A percentile compares a stretch with the other conserved stretches of the same genome.
Evolutionary conservation across 169 alveolate genomes (phyloP).

Genomic region (Cryptosporidium baileyi): DNA sequence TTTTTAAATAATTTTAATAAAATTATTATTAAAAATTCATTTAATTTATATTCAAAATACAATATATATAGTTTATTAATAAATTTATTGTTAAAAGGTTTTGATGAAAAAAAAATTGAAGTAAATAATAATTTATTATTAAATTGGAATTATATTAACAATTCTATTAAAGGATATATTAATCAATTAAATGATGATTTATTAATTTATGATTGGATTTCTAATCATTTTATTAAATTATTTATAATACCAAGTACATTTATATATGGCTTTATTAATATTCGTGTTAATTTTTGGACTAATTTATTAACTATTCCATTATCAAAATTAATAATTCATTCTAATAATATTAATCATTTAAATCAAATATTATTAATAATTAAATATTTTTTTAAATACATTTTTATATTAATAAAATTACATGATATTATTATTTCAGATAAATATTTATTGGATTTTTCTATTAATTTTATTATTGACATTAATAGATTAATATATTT

Average conservation of each 20-base stretch:
- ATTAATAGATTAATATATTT: conserved; percentile 20
- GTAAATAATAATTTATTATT: not conserved
- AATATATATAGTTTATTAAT: conserved; percentile 9
- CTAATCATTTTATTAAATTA: not conserved
- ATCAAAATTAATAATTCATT: not conserved
- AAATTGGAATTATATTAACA: conserved; percentile 33
- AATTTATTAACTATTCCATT: conserved; percentile 41
- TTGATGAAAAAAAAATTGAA: not conserved
- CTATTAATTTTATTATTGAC: conserved; percentile 29
- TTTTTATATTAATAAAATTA: not conserved
- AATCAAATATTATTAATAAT: not conserved
- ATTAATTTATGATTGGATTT: conserved; percentile 1
- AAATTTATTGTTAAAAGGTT: conserved; percentile 6
- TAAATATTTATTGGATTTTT: not conserved
- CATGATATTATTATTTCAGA: not conserved
- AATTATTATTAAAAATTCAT: not conserved
- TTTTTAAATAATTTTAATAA: not conserved
- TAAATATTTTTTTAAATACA: not conserved
- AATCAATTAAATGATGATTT: conserved; percentile 3
- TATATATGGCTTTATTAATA: not conserved
- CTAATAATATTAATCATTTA: not conserved
- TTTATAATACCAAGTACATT: conserved; percentile 17
- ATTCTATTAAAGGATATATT: conserved; percentile 53
- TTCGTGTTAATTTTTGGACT: conserved; percentile 27
- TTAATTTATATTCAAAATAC: not conserved